phyloP scores from a whole-genome alignment of 106 monocot genomes.

The Acanthochlamys bracteata region DNA sequence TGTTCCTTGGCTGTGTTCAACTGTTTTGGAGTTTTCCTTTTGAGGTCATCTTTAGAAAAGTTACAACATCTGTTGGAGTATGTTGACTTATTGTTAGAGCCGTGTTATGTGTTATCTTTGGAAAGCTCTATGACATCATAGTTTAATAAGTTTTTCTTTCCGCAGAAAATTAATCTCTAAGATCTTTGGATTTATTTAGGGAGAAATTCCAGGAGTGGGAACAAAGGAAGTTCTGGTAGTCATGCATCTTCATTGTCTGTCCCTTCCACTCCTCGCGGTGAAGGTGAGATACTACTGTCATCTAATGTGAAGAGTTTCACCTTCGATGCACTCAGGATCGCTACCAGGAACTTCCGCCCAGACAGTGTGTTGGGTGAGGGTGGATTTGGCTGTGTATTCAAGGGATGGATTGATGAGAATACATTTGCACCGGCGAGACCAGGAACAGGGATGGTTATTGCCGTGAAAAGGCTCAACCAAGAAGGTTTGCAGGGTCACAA shows the following conservation, averaged over 20 bases:
- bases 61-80: too few species aligned
- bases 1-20: too few species aligned
- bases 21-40: too few species aligned
- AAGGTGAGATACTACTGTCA: conserved; percentile 60
- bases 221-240: conserved; percentile 33
- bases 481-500: conserved; percentile 72
- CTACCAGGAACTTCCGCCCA: conserved; percentile 73
- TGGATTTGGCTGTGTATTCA: conserved; percentile 71
- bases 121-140: too few species aligned
- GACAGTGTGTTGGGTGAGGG: conserved; percentile 79
- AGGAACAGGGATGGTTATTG: conserved; percentile 64
- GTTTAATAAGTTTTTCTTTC: too few species aligned
- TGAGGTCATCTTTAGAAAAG: too few species aligned
- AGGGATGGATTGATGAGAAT: conserved; percentile 75
- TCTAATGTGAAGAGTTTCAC: conserved; percentile 48
- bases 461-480: conserved; percentile 66
- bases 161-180: too few species aligned
- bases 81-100: too few species aligned
- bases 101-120: too few species aligned
- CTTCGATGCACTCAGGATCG: conserved; percentile 44
- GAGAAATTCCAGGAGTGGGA: conserved; percentile 22
- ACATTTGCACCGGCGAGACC: conserved; percentile 44
- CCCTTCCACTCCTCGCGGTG: conserved; percentile 35
- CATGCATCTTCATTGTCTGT: conserved; percentile 37
- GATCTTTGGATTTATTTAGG: conserved; percentile 13